These are phyloP conservation scores for Hypoxylon intermedium DNA, from an alignment of 495 filamentous ascomycete species.

Conservation along the genomic window DNA sequence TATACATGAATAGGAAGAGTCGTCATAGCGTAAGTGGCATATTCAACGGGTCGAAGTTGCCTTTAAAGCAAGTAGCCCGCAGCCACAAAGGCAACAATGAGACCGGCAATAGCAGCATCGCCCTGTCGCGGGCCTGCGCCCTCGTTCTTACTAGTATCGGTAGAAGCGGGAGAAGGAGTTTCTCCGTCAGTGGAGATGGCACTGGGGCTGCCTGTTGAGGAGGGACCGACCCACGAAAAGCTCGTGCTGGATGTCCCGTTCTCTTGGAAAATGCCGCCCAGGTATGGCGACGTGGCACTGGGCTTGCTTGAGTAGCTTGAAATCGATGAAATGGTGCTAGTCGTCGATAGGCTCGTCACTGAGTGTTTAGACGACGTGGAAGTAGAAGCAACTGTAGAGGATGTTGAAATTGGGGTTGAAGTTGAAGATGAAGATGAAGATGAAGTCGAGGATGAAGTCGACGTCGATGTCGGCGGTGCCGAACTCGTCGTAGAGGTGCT, in stretches of 20 bases:
- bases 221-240: slow-evolving; percentile 11
- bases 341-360: slow-evolving; percentile 24
- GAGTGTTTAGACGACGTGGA: slow-evolving; percentile 19
- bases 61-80: slow-evolving; percentile 53
- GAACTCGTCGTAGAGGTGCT: slow-evolving; percentile 35
- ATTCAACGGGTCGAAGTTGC: neutral
- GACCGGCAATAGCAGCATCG: slow-evolving; percentile 52
- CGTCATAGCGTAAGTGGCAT: neutral
- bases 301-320: slow-evolving; percentile 24
- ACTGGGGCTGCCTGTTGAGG: slow-evolving; percentile 7
- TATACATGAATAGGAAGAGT: slow-evolving; percentile 15
- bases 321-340: slow-evolving; percentile 20
- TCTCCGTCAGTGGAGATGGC: slow-evolving; percentile 26
- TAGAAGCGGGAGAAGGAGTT: slow-evolving; percentile 26
- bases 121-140: slow-evolving; percentile 47
- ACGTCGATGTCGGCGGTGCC: slow-evolving; percentile 8
- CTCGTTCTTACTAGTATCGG: slow-evolving; percentile 45
- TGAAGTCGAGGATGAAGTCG: slow-evolving; percentile 14
- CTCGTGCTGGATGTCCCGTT: slow-evolving; percentile 24
- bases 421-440: slow-evolving; percentile 10
- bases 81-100: slow-evolving; percentile 57
- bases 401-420: slow-evolving; percentile 9
- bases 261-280: slow-evolving; percentile 39
- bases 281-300: neutral
- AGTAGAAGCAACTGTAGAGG: slow-evolving; percentile 16